Evolutionary conservation across 176 grass and related monocot species (phyloP).

Genomic region (Triticum monococcum): DNA sequence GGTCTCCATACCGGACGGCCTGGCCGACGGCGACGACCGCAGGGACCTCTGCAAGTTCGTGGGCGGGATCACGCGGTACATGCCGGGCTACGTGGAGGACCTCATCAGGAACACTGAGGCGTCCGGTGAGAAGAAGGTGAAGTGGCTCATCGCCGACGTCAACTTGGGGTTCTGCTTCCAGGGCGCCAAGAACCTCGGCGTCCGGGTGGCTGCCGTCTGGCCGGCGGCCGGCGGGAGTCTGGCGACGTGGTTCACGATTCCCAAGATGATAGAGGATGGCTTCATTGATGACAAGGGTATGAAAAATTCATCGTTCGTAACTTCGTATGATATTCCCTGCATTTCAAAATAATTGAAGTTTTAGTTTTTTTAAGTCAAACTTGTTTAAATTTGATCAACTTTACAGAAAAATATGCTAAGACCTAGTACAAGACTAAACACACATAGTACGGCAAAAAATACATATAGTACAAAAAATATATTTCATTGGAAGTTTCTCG

Average conservation of each 20-base stretch:
- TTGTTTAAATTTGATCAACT: too few relatives aligned
- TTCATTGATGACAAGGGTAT: conserved; percentile 42
- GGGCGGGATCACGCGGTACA: conserved; percentile 22
- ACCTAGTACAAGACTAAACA: too few relatives aligned
- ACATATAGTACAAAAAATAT: too few relatives aligned
- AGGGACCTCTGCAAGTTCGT: conserved; percentile 48
- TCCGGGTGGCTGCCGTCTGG: conserved; percentile 42
- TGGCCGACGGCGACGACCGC: conserved; percentile 47
- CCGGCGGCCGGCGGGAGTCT: conserved; percentile 24
- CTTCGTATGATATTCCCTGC: too few relatives aligned
- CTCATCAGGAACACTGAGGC: conserved; percentile 25
- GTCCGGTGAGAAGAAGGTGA: neutral
- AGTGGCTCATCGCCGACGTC: conserved; percentile 48
- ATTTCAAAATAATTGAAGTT: too few relatives aligned
- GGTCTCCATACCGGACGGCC: conserved; percentile 57
- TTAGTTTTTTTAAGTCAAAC: too few relatives aligned
- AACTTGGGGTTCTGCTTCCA: conserved; percentile 57
- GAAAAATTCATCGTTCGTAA: too few relatives aligned
- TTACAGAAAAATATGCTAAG: too few relatives aligned
- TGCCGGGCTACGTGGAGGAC: conserved; percentile 20
- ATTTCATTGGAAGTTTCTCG: too few relatives aligned
- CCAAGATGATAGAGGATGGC: conserved; percentile 39
- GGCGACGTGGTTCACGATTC: conserved; percentile 39
- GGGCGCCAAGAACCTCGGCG: conserved; percentile 31
- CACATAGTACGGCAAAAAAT: too few relatives aligned